Percentiles rank a stretch among this genome's conserved stretches.
These are phyloP conservation scores for Lycium ferocissimum DNA, from an alignment of 257 asterid species.

Conservation along the genomic window DNA sequence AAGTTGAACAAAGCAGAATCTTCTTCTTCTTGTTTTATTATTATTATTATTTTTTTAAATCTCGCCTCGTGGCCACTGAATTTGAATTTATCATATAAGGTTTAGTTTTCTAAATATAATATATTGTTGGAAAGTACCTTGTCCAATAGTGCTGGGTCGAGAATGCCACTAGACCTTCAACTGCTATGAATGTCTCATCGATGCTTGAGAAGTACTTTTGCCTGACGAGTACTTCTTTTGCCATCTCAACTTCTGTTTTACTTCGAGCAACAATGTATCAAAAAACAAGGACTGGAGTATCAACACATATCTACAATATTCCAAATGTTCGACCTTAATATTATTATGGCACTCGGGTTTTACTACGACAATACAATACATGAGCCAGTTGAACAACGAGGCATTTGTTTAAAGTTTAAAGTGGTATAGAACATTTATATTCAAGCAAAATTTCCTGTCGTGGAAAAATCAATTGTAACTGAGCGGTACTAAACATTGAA, in stretches of 20 bases:
- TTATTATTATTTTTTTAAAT: not conserved
- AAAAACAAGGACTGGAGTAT: not conserved
- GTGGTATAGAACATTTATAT: too few relatives aligned
- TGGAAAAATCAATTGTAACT: too few relatives aligned
- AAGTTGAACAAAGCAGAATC: not conserved
- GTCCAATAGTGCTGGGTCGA: not conserved
- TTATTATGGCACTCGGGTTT: too few relatives aligned
- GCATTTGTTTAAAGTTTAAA: too few relatives aligned
- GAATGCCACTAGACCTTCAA: not conserved
- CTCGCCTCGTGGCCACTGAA: not conserved
- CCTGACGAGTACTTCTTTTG: not conserved
- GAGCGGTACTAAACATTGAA: too few relatives aligned
- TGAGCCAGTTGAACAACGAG: too few relatives aligned
- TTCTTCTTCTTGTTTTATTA: too few relatives aligned
- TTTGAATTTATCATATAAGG: not conserved
- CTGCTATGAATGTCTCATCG: not conserved
- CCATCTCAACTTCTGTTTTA: not conserved
- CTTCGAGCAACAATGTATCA: not conserved
- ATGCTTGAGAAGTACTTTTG: not conserved
- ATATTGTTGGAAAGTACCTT: not conserved
- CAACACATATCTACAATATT: not conserved
- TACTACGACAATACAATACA: too few relatives aligned
- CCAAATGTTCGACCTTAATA: not conserved
- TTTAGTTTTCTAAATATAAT: not conserved
- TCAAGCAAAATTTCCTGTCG: too few relatives aligned